Base-by-base conservation (phyloP, 148 eudicot genomes). In the Silene latifolia region DNA sequence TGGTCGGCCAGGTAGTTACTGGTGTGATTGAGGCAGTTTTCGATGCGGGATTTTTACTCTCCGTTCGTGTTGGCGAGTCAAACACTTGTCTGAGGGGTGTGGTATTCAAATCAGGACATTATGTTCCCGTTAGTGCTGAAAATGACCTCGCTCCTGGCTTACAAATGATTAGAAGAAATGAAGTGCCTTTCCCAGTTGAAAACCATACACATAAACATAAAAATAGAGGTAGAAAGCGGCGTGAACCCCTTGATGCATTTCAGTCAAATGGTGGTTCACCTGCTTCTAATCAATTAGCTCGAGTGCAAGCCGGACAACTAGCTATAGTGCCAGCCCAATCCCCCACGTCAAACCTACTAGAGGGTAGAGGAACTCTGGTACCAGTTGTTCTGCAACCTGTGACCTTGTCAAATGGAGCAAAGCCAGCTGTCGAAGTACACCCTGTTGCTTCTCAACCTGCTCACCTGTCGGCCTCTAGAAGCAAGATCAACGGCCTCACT, bases 51-150 rank as follows among this genome's bases (percentile, higher is more conserved):
- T 82, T 63, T 77, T 61, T 84, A 66, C 78, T 84, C 19, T 82
- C 87, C 8, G 85, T 84, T 70, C 81, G 82, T 65, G 83, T 94
- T 72, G 93, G 97, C 27, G 84, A 90, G 83, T 91, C 96, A 7
- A 81, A 78, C 20, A 83, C 84, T 44, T 84, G 71, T 78, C 82
- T 94, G 32, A 87, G 93, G 80, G 98, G 98, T 29, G 82, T 92
- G 63, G 97, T 94, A 68, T 94, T 94, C 83, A 91, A 94, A 83
- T 91, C 98, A 6, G 98, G 93, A 10, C 90, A 89, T 71, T 85
- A 71, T 83, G 84, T 83, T 46, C 98, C 98, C 4, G 84, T 94
- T 61, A 86, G 96, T 15, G 75, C 87, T 18, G 89, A 87, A 81
- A 91, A 90, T 80, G 98, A 94, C 58, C 82, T 94, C 66, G 98